Conservation (phyloP, 192 early-diverging fungal species). For the Podila epicladia region DNA sequence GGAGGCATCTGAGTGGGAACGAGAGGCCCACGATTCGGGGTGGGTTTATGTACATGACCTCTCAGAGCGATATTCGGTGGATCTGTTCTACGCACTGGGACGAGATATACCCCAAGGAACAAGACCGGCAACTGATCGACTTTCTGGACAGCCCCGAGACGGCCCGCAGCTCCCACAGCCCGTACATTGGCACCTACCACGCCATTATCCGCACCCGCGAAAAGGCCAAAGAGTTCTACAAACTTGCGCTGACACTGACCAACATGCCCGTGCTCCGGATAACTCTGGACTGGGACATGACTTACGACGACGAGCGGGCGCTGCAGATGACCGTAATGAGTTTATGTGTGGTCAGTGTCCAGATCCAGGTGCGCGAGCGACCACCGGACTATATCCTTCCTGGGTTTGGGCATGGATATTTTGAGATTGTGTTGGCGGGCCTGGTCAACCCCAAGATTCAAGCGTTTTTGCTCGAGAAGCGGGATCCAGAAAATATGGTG, state of each 20-base stretch:
- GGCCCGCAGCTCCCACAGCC: neutral
- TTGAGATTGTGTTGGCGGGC: conserved; percentile 6
- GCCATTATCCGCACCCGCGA: conserved; percentile 4
- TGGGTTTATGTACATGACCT: neutral
- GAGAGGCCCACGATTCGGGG: conserved; percentile 2
- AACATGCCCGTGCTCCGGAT: conserved; percentile 6
- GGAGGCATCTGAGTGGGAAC: neutral
- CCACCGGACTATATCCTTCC: neutral
- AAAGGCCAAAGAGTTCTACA: conserved; percentile 10
- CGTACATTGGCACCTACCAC: conserved; percentile 3
- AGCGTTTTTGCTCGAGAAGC: conserved; percentile 23
- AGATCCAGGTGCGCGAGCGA: conserved; percentile 22
- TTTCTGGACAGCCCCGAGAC: neutral
- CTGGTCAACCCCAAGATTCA: conserved; percentile 23
- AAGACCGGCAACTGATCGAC: neutral
- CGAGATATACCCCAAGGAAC: neutral
- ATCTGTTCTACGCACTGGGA: conserved; percentile 8
- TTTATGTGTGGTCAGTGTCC: conserved; percentile 10
- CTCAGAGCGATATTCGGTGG: conserved; percentile 27
- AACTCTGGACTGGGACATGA: conserved; percentile 24
- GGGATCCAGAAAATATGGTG: neutral
- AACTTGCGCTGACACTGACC: neutral
- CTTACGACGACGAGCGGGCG: neutral
- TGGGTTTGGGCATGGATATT: conserved; percentile 17
- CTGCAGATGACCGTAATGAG: neutral